Percentiles rank a stretch among this genome's conserved stretches.
Evolutionary conservation across 2,329 filamentous ascomycete genomes (phyloP).

Genomic region (Exophiala calicioides): DNA sequence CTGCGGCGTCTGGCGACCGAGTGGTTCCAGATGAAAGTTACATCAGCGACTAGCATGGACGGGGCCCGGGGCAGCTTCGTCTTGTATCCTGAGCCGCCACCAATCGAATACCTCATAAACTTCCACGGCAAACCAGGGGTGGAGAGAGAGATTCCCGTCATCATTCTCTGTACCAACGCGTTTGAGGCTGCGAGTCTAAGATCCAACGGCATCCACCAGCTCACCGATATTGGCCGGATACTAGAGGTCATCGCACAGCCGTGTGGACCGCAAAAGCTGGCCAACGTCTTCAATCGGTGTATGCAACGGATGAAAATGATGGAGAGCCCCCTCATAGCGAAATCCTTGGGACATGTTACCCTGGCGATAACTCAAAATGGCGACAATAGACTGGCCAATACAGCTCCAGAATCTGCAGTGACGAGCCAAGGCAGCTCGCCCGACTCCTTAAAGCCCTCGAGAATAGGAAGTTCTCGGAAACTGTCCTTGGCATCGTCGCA

Average conservation of each 20-base stretch:
- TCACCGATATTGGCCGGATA: conserved; percentile 33
- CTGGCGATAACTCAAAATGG: conserved; percentile 6
- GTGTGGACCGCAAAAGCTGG: conserved; percentile 45
- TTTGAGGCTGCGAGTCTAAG: conserved; percentile 38
- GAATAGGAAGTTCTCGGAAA: no score
- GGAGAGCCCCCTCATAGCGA: neutral
- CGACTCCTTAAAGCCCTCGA: no score
- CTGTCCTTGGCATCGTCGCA: no score
- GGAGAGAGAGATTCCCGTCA: conserved; percentile 34
- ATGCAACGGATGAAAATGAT: conserved; percentile 27
- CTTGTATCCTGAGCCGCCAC: conserved; percentile 30
- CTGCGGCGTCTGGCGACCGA: conserved; percentile 18
- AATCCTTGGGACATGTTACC: conserved; percentile 9
- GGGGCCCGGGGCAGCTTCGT: conserved; percentile 23
- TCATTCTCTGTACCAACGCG: conserved; percentile 41
- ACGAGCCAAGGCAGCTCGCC: no score
- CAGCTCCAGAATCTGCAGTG: no score
- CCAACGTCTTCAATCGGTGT: conserved; percentile 36
- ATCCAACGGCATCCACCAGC: conserved; percentile 31
- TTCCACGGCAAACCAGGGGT: conserved; percentile 35
- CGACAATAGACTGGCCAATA: neutral
- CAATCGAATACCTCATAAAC: conserved; percentile 41
- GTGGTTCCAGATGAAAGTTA: conserved; percentile 28
- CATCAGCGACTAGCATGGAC: conserved; percentile 17
- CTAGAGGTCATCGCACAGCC: conserved; percentile 44